Conservation (phyloP, 495 filamentous ascomycete species). For the Copromyces sp. region DNA sequence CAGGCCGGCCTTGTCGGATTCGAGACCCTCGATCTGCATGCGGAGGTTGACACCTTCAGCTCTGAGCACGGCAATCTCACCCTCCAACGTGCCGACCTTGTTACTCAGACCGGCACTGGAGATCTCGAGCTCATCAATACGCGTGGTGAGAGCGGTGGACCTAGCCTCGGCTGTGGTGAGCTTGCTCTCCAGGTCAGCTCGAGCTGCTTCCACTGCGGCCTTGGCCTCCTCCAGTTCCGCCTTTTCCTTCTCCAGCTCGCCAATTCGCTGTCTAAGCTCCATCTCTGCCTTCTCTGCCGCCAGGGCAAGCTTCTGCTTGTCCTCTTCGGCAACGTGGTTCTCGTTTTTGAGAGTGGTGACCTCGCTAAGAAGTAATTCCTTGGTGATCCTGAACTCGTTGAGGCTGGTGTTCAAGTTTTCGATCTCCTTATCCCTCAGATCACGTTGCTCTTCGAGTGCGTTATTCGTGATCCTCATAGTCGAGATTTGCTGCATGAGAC, state of each 20-base stretch:
- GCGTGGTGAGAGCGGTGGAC: slow-evolving; percentile 14
- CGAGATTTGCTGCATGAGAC: slow-evolving; percentile 25
- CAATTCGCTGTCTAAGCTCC: slow-evolving; percentile 16
- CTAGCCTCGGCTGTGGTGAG: slow-evolving; percentile 16
- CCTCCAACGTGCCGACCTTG: slow-evolving; percentile 14
- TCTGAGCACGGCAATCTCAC: slow-evolving; percentile 11
- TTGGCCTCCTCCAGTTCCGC: slow-evolving; percentile 22
- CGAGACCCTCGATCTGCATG: slow-evolving; percentile 22
- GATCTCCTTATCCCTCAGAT: slow-evolving; percentile 29
- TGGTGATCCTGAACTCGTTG: slow-evolving; percentile 14
- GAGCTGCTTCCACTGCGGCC: slow-evolving; percentile 24
- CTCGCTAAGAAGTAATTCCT: slow-evolving; percentile 2
- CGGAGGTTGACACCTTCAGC: slow-evolving; percentile 11
- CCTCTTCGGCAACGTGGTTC: slow-evolving; percentile 12
- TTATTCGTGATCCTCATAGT: slow-evolving; percentile 25
- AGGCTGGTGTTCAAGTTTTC: slow-evolving; percentile 18
- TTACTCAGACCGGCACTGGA: slow-evolving; percentile 10
- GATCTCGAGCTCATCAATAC: slow-evolving; percentile 14
- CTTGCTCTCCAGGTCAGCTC: slow-evolving; percentile 19
- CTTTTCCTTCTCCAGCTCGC: slow-evolving; percentile 29
- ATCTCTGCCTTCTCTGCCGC: slow-evolving; percentile 16
- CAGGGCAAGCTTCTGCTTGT: slow-evolving; percentile 13
- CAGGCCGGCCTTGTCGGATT: slow-evolving; percentile 26
- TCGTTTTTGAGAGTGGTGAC: slow-evolving; percentile 10
- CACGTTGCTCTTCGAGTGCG: slow-evolving; percentile 27